A percentile compares a stretch with the other conserved stretches of the same genome.
phyloP scores from a whole-genome alignment of 2,329 filamentous ascomycete genomes.

The Teratosphaeria gauchensis region DNA sequence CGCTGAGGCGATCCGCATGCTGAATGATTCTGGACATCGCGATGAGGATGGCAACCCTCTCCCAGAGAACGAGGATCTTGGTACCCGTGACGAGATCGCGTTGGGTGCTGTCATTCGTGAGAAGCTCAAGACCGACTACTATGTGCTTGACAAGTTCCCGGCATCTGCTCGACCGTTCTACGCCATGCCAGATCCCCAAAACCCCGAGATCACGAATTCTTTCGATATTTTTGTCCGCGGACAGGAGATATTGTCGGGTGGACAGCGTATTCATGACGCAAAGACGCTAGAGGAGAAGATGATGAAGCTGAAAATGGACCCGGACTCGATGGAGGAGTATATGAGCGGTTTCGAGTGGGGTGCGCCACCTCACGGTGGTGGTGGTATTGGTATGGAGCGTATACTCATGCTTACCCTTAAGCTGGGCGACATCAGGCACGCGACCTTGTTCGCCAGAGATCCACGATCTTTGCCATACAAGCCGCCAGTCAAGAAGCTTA shows the following conservation, averaged over 20 bases:
- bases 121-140: constrained; percentile 83
- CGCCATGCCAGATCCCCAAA: constrained; percentile 69
- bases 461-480: constrained; percentile 73
- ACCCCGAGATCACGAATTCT: constrained; percentile 71
- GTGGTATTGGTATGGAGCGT: constrained; percentile 81
- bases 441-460: constrained; percentile 78
- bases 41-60: constrained; percentile 66
- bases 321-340: constrained; percentile 82
- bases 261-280: constrained; percentile 83
- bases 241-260: constrained; percentile 85
- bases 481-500: constrained; percentile 53
- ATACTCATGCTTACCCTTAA: constrained; percentile 78
- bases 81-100: constrained; percentile 77
- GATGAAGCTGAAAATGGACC: constrained; percentile 63
- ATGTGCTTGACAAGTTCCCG: constrained; percentile 90
- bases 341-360: constrained; percentile 81
- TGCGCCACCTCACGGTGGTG: constrained; percentile 79
- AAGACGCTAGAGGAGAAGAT: constrained; percentile 67
- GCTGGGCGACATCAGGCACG: constrained; percentile 80
- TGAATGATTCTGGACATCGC: constrained; percentile 67
- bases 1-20: constrained; percentile 65
- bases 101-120: constrained; percentile 77
- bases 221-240: constrained; percentile 93
- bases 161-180: constrained; percentile 79
- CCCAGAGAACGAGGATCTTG: constrained; percentile 67